Evolutionary conservation across 1,284 basidiomycete species (phyloP), one percentile per base, ranked within the genome.

Genomic region (Cutaneotrichosporon mucoides): DNA sequence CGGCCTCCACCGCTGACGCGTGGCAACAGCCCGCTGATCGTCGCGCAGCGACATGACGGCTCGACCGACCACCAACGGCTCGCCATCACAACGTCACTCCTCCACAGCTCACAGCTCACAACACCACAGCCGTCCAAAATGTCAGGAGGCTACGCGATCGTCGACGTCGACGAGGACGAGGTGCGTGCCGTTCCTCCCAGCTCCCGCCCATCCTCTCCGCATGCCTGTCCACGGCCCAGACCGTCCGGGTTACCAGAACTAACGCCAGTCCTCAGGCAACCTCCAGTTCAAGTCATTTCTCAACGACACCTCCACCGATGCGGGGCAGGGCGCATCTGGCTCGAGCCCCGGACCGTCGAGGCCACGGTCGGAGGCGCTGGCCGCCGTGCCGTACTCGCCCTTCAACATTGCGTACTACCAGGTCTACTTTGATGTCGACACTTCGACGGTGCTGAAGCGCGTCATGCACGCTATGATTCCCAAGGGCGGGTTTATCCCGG

Each of bases 401-500:
- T 78, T 81, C 72, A 76, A 78, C 54, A 59, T 80, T n/a, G 76
- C 76, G 4, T 78, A 77, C 63, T 80, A 81, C 63, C 77, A 60
- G 66, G 60, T 68, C n/a, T 80, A 79, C 69, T 82, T 82, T 66
- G 79, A 81, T 61, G 76, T 82, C 54, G 79, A 80, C 60, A 79
- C 76, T 13, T 64, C 63, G 33, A 77, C 75, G 3, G 75, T 82
- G 10, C 60, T 79, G 13, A 77, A 79, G 55, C 72, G 80, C 10
- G 74, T 78, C 37, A 74, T 69, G 16, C 68, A 74, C 62, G 76
- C 80, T 4, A 76, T 81, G 68, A 68, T 81, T 13, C 81, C 80
- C 2, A 68, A 71, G 12, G 71, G 78, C 49, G 77, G 78, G 43
- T 82, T 81, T 61, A 70, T 81, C 13, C 63, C 68, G 15, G 75